phyloP scores from a whole-genome alignment of 2,329 filamentous ascomycete species.

The Sporothrix brunneoviolacea region DNA sequence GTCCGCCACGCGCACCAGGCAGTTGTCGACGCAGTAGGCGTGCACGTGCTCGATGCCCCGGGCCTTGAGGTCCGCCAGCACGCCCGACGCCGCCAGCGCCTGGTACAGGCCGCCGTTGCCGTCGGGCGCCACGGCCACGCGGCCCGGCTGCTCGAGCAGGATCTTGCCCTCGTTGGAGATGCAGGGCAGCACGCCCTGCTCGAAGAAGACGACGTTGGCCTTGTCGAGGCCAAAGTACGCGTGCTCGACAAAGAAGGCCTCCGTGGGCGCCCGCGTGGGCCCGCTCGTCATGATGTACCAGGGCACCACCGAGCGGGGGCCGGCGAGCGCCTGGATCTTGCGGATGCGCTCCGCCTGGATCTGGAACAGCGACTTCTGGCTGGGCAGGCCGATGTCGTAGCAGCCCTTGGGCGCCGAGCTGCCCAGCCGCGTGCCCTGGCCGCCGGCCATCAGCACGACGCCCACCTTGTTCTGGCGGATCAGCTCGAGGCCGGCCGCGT shows the following conservation, averaged over 20 bases:
- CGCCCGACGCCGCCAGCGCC: constrained; percentile 72
- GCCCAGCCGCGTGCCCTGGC: constrained; percentile 88
- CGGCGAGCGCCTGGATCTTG: constrained; percentile 74
- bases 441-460: constrained; percentile 94
- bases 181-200: constrained; percentile 94
- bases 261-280: constrained; percentile 84
- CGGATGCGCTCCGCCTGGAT: constrained; percentile 91
- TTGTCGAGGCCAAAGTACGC: constrained; percentile 83
- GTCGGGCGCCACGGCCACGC: constrained; percentile 90
- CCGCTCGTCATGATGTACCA: constrained; percentile 99
- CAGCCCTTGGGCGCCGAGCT: constrained; percentile 96
- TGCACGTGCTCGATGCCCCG: constrained; percentile 93
- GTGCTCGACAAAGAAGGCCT: constrained; percentile 85
- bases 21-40: constrained; percentile 98
- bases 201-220: constrained; percentile 86
- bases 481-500: constrained; percentile 72
- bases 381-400: constrained; percentile 92
- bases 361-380: constrained; percentile 91
- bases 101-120: constrained; percentile 97
- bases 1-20: constrained; percentile 97
- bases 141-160: constrained; percentile 80
- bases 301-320: constrained; percentile 55
- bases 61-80: constrained; percentile 80
- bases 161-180: constrained; percentile 98
- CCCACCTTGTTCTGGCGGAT: constrained; percentile 68